Conservation (phyloP, 208 protist species). For the Phytomonas sp. region DNA sequence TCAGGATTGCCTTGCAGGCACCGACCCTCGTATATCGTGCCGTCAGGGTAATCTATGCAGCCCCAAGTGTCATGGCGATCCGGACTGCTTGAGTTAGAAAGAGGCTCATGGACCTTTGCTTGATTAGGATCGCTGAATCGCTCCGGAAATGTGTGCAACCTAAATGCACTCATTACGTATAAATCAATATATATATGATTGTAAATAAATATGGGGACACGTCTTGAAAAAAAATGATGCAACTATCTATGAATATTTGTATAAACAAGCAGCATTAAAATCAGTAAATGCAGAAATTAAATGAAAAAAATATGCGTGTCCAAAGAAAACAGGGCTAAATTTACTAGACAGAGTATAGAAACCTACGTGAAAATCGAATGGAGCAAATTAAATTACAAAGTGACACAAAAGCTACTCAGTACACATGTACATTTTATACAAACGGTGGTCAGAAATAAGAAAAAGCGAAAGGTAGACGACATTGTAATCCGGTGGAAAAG, state of each 20-base stretch:
- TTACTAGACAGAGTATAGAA: slow-evolving; percentile 1
- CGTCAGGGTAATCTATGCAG: slow-evolving; percentile 27
- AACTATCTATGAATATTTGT: slow-evolving; percentile 4
- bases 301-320: slow-evolving; percentile 9
- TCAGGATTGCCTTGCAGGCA: slow-evolving; percentile 31
- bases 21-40: slow-evolving; percentile 51
- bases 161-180: not conserved
- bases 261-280: not conserved
- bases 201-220: slow-evolving; percentile 1
- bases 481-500: too few relatives aligned
- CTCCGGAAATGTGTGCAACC: too few relatives aligned
- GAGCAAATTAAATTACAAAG: not conserved
- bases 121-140: too few relatives aligned
- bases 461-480: slow-evolving; percentile 4
- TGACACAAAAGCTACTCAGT: too few relatives aligned
- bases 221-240: not conserved
- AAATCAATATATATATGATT: slow-evolving; percentile 10
- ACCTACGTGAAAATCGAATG: not conserved
- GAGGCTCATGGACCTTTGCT: too few relatives aligned
- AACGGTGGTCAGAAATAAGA: not conserved
- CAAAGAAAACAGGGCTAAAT: slow-evolving; percentile 8
- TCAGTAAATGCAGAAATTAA: not conserved
- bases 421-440: too few relatives aligned
- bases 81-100: too few relatives aligned
- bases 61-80: not conserved